Evolutionary conservation across 1,139 yeast species (phyloP).

Genomic region (Zygosaccharomyces sapae): DNA sequence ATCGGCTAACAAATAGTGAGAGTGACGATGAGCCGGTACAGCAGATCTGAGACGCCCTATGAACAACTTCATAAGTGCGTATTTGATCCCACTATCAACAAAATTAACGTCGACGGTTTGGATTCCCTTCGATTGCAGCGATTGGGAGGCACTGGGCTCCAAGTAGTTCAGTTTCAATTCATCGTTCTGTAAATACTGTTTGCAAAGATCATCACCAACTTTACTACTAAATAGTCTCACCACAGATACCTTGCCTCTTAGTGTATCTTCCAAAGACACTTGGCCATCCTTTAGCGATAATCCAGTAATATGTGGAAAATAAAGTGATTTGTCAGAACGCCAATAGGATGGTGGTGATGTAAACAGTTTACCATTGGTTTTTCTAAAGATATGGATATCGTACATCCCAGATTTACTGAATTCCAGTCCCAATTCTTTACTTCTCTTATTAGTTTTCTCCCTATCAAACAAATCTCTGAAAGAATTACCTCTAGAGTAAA

Average conservation of each 20-base stretch:
- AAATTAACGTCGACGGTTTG: constrained; percentile 74
- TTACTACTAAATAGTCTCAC: constrained; percentile 43
- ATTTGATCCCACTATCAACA: constrained; percentile 68
- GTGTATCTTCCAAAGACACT: constrained; percentile 39
- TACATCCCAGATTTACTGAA: constrained; percentile 82
- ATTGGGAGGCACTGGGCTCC: constrained; percentile 16
- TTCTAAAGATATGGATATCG: constrained; percentile 72
- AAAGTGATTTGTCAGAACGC: constrained; percentile 65
- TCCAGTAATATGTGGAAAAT: constrained; percentile 77
- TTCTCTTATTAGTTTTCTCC: constrained; percentile 50
- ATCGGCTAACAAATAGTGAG: constrained; percentile 60
- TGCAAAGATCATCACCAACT: constrained; percentile 67
- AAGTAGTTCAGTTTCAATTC: constrained; percentile 33
- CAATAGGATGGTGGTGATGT: constrained; percentile 74
- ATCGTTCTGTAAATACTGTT: constrained; percentile 51
- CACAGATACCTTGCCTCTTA: constrained; percentile 34
- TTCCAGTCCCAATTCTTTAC: constrained; percentile 65
- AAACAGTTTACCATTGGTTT: constrained; percentile 81
- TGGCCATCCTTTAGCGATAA: constrained; percentile 46
- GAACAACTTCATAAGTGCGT: constrained; percentile 54
- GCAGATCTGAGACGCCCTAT: constrained; percentile 43
- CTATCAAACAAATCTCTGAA: constrained; percentile 46
- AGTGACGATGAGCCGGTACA: constrained; percentile 50
- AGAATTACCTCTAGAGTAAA: constrained; percentile 31
- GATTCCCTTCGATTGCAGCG: constrained; percentile 30